A percentile compares a stretch with the other conserved stretches of the same genome.
Conservation (phyloP, 805 yeast genomes). For the Starmera amethionina region DNA sequence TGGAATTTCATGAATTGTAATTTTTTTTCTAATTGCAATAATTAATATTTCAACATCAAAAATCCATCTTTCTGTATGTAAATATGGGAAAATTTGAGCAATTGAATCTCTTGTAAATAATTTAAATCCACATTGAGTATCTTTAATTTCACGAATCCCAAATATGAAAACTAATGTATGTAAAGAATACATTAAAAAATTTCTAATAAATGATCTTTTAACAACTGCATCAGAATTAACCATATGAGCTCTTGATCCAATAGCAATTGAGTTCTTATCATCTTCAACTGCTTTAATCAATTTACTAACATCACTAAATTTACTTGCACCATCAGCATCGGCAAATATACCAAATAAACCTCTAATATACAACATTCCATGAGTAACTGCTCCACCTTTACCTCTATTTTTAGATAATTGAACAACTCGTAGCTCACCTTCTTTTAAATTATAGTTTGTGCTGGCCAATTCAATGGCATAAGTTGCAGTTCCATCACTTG, state of each 20-base stretch:
- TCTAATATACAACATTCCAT: conserved; percentile 69
- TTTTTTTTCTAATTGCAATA: conserved; percentile 61
- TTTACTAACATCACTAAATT: conserved; percentile 56
- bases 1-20: conserved; percentile 67
- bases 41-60: conserved; percentile 91
- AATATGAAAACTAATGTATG: conserved; percentile 80
- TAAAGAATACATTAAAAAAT: conserved; percentile 86
- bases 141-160: conserved; percentile 80
- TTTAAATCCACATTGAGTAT: conserved; percentile 97
- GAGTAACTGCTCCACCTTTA: conserved; percentile 94
- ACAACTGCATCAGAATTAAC: conserved; percentile 94
- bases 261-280: conserved; percentile 49
- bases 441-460: conserved; percentile 32
- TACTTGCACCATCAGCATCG: conserved; percentile 96
- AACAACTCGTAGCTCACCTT: conserved; percentile 63
- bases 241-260: conserved; percentile 96
- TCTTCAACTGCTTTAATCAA: conserved; percentile 34
- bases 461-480: conserved; percentile 55
- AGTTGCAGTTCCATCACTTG: conserved; percentile 67
- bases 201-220: conserved; percentile 80
- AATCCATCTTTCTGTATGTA: conserved; percentile 98
- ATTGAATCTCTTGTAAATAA: conserved; percentile 71
- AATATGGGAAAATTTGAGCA: conserved; percentile 61
- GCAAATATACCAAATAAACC: conserved; percentile 80
- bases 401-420: conserved; percentile 73